phyloP scores from a whole-genome alignment of 257 asterid genomes.

The Anisodus tanguticus region DNA sequence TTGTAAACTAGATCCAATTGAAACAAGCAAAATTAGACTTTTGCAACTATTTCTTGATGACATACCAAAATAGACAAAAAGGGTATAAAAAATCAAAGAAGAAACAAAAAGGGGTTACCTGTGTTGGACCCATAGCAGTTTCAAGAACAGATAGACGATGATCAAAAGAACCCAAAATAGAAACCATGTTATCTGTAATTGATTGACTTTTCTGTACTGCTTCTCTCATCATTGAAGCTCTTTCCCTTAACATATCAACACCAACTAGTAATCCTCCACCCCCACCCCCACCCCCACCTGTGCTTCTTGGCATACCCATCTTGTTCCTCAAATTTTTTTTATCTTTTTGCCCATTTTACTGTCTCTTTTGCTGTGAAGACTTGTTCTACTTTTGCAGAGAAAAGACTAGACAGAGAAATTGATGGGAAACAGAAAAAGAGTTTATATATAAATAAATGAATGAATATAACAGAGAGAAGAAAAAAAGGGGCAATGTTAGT shows the following conservation, averaged over 20 bases:
- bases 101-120: constrained; percentile 36
- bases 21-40: not conserved
- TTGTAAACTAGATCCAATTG: constrained; percentile 17
- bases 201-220: constrained; percentile 50
- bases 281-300: constrained; percentile 30
- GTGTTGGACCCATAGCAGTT: constrained; percentile 59
- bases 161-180: constrained; percentile 54
- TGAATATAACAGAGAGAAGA: too few relatives aligned
- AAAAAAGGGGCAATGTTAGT: too few relatives aligned
- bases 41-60: not conserved
- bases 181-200: constrained; percentile 51
- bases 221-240: constrained; percentile 50
- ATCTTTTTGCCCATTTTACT: not conserved
- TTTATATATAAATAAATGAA: too few relatives aligned
- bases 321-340: not conserved
- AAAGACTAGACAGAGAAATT: not conserved
- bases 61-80: not conserved
- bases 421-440: not conserved
- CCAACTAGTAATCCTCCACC: constrained; percentile 31
- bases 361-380: not conserved
- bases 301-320: constrained; percentile 43
- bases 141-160: constrained; percentile 59
- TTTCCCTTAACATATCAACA: constrained; percentile 46
- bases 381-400: constrained; percentile 12
- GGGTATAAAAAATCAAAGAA: not conserved